These are phyloP conservation scores for Geum urbanum DNA, from an alignment of 306 rosid species.

Conservation along the genomic window DNA sequence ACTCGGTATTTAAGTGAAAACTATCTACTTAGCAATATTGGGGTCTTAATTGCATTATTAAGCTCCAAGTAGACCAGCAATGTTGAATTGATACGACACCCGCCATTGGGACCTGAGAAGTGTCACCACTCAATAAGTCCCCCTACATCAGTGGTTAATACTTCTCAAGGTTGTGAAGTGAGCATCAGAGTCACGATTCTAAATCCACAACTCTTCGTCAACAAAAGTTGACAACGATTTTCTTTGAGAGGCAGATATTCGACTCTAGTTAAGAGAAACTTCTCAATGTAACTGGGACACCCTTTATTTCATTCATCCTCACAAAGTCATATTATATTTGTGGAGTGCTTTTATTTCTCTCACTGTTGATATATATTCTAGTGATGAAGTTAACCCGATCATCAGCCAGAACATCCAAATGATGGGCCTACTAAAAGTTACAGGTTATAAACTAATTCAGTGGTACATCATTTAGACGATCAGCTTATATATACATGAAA, in stretches of 20 bases:
- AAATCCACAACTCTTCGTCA: not conserved
- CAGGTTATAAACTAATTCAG: not conserved
- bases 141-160: not conserved
- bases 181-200: not conserved
- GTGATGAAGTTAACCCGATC: not conserved
- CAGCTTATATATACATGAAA: not conserved
- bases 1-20: not conserved
- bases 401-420: slow-evolving; percentile 2
- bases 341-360: not conserved
- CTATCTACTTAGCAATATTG: not conserved
- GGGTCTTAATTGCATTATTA: not conserved
- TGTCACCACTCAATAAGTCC: not conserved
- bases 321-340: not conserved
- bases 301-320: not conserved
- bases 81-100: not conserved
- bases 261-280: not conserved
- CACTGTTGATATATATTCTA: not conserved
- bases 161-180: not conserved
- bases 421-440: not conserved
- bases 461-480: not conserved
- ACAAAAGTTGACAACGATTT: not conserved
- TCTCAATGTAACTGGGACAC: slow-evolving; percentile 2
- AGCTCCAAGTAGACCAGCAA: not conserved
- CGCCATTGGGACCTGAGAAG: not conserved
- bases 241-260: not conserved